Evolutionary conservation across 169 alveolate species (phyloP).

Genomic region (Theileria annulata): DNA sequence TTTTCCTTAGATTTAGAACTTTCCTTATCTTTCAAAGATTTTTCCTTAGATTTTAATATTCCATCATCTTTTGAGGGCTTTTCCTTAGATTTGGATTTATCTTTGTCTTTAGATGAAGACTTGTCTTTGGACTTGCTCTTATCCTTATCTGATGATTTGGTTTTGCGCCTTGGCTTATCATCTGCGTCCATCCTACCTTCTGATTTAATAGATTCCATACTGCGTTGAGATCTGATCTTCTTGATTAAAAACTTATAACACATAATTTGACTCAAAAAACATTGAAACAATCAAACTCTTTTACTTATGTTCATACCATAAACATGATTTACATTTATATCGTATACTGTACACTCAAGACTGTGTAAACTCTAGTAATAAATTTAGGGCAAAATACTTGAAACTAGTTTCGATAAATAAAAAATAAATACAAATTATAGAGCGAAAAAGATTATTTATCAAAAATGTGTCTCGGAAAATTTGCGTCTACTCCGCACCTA

Average conservation of each 20-base stretch:
- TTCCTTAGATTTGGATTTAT: background rate
- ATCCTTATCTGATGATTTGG: background rate
- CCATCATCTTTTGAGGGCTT: slow-evolving; percentile 6
- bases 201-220: background rate
- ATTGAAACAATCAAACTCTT: background rate
- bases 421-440: too few species aligned
- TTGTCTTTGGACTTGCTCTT: background rate
- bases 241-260: background rate
- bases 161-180: background rate
- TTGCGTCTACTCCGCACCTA: slow-evolving; percentile 14
- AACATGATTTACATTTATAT: background rate
- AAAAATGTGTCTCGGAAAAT: slow-evolving; percentile 5
- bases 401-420: background rate
- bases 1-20: background rate
- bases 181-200: background rate
- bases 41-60: background rate
- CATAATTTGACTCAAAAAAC: background rate
- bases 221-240: background rate
- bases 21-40: background rate
- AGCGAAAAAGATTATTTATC: background rate
- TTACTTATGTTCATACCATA: background rate
- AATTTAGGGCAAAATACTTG: background rate
- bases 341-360: background rate
- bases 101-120: background rate
- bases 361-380: background rate